Base-by-base conservation (phyloP, 305 asterid species). In the Fraxinus albicans region DNA sequence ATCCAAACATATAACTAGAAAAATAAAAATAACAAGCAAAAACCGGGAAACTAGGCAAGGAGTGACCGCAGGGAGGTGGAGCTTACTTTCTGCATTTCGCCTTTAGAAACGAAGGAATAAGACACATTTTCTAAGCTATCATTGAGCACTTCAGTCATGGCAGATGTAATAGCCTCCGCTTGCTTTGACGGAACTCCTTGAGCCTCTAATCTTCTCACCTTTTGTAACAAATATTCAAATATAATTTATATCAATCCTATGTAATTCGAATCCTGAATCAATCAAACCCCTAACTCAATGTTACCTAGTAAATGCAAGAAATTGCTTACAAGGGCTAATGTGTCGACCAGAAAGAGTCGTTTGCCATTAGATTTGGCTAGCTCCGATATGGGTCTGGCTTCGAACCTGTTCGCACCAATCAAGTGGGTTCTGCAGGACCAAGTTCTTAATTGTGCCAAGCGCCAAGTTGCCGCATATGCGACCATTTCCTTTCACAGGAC, bases 131-230 rank as follows among this genome's bases (percentile, higher is more conserved):
- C 97, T 89, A 93, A 89, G 83, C 98, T 91, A 29, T 93, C 98
- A 60, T 91, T 91, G 78, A 96, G 76, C 60, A 93, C 97, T 50
- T 92, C 94, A 9, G 91, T 92, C 89, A 96, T 88, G 1, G 96
- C 91, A 76, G 85, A 91, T 8, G 98, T 94, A 70, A 94, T 90
- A 55, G 97, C 98, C 92, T 96, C 97, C 19, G 99, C 99, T 58
- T 94, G 98, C 86, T 87, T 86, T 25, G 97, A 83, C 33, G 96
- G 97, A 84, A 96, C 88, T 0, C 98, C 98, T 84, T 93, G 92
- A 65, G 88, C 89, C 88, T 96, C 98, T 82, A 96, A 90, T 88
- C 92, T 90, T 89, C 97, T 89, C 50, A 93, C 99, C 98, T 94
- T 13, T 17, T 21, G 42, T 72, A 31, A 31, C 44, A 72, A 31